Conservation (phyloP, 83 land plant species). For the Picea mariana region DNA sequence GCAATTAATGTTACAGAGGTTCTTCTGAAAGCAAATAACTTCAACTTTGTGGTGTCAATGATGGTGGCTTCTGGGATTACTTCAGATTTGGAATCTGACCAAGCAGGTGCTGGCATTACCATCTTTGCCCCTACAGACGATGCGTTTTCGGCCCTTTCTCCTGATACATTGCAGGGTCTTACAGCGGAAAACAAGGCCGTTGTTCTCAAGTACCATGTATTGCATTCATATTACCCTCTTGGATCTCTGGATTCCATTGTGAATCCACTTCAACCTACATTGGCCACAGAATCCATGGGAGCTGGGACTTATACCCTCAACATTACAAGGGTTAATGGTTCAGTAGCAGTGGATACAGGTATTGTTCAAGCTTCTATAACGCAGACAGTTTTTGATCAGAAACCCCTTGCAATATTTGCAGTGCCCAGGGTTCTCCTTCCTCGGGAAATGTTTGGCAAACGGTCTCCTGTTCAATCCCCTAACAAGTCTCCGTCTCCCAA, state of each 20-base stretch:
- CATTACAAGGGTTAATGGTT: slow-evolving; percentile 68
- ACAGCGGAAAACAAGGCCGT: slow-evolving; percentile 59
- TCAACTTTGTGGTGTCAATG: slow-evolving; percentile 68
- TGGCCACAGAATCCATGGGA: slow-evolving; percentile 62
- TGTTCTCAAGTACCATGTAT: slow-evolving; percentile 64
- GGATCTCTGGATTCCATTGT: slow-evolving; percentile 70
- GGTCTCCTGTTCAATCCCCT: slow-evolving; percentile 8
- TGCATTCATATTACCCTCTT: slow-evolving; percentile 77
- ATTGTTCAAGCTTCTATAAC: slow-evolving; percentile 65
- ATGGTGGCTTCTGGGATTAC: slow-evolving; percentile 71
- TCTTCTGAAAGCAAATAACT: slow-evolving; percentile 54
- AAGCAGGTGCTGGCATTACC: slow-evolving; percentile 72
- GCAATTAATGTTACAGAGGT: slow-evolving; percentile 62
- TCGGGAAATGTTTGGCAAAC: slow-evolving; percentile 51
- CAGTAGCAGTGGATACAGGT: slow-evolving; percentile 67
- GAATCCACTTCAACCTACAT: slow-evolving; percentile 77
- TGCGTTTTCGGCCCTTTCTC: slow-evolving; percentile 62
- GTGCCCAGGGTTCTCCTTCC: slow-evolving; percentile 76
- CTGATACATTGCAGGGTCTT: slow-evolving; percentile 49
- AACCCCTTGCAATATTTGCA: slow-evolving; percentile 78
- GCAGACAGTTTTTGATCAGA: slow-evolving; percentile 72
- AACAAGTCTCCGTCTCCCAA: slow-evolving; percentile 12
- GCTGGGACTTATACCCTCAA: slow-evolving; percentile 75
- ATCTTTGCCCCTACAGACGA: slow-evolving; percentile 73
- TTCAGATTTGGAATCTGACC: slow-evolving; percentile 57